Conservation (phyloP, 176 grass and related monocot genomes). For the Phyllostachys edulis region DNA sequence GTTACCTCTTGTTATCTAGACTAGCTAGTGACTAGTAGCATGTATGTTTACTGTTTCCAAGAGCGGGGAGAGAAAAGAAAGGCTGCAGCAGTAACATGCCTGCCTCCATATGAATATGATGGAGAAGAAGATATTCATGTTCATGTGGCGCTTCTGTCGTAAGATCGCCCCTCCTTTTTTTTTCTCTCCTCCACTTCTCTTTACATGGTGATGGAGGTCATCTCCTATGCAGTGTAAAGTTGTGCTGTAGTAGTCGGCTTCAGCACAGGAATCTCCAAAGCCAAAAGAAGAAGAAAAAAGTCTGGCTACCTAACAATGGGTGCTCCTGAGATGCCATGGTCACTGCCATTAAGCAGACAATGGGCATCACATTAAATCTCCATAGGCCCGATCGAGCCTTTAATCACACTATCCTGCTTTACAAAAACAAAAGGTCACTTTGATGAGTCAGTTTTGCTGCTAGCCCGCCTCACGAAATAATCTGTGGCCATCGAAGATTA, state of each 20-base stretch:
- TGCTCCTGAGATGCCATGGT: background rate
- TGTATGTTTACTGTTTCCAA: no score
- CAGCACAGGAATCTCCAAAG: slow-evolving; percentile 9
- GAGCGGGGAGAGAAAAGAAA: background rate
- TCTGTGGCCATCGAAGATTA: background rate
- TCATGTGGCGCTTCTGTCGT: background rate
- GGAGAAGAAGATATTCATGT: background rate
- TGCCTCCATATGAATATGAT: background rate
- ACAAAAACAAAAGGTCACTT: background rate
- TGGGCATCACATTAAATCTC: background rate
- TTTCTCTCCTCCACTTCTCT: background rate
- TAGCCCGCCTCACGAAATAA: background rate
- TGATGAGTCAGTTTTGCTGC: background rate
- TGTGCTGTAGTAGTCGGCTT: background rate
- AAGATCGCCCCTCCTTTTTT: background rate
- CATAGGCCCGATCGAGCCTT: background rate
- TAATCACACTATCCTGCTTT: slow-evolving; percentile 31
- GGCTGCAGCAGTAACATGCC: background rate
- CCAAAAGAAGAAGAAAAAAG: background rate
- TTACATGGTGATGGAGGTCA: background rate
- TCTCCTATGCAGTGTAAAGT: background rate
- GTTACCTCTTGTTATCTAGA: background rate
- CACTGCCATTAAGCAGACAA: slow-evolving; percentile 23
- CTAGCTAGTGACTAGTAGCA: no score
- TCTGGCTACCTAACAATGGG: background rate